Evolutionary conservation across 805 yeast species (phyloP), one percentile per base, ranked within the genome.

Genomic region (Pichia rugopelliculosa): DNA sequence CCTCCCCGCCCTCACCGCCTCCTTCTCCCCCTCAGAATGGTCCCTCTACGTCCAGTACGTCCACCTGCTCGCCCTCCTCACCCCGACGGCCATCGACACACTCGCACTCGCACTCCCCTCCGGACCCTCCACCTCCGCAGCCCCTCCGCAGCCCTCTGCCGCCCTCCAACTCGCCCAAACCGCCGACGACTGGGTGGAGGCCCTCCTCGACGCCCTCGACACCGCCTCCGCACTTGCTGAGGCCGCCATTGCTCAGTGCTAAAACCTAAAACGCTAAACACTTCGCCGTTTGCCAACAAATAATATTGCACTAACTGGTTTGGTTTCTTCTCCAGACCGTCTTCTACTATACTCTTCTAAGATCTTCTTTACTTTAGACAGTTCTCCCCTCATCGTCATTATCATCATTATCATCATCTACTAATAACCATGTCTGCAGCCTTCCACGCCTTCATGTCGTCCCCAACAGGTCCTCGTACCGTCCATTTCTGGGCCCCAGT

Each of bases 401-500:
- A n/a, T n/a, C n/a, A n/a, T n/a, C n/a, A n/a, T n/a, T n/a, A n/a
- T n/a, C n/a, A n/a, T n/a, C n/a, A n/a, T 25, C 27, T 7, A 25
- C 10, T 25, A 25, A 11, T 25, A 7, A 27, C 22, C 22, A 46
- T 41, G 45, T 41, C 48, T 21, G 39, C 36, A 10, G 44, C 44
- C 41, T 87, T 91, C 67, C 69, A 76, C 51, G 76, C 86, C 60
- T 88, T 82, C 62, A 64, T 87, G 63, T 78, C 82, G 58, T 82
- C 96, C 17, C 95, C 85, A 64, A 87, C 99, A 18, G 99, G 99
- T 27, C 99, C 99, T 37, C 82, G 71, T 64, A 91, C 99, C n/a
- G 90, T 93, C 48, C 99, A 91, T 64, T 91, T 91, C 69, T 91
- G 99, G 99, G 84, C 84, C 5, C 84, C 84, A 11, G 77, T 79